Evolutionary conservation across 1,284 basidiomycete genomes (phyloP).

Genomic region (Blastosporella zonata): DNA sequence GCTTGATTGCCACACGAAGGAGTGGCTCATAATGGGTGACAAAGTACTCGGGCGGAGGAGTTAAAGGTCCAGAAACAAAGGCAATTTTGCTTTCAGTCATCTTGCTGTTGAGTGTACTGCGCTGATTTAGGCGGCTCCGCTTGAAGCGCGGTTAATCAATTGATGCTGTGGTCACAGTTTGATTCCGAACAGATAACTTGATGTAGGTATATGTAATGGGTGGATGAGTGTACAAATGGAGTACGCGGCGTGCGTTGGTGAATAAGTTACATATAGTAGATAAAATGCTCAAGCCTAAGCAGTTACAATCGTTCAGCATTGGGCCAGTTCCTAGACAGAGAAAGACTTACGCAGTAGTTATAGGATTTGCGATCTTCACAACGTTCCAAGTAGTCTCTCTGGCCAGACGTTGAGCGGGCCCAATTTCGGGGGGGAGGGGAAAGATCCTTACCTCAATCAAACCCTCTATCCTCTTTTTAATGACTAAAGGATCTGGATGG

Average conservation of each 20-base stretch:
- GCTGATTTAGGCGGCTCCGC: neutral
- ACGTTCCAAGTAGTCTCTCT: constrained; percentile 82
- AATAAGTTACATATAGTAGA: constrained; percentile 14
- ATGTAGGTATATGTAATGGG: neutral
- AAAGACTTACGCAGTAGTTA: constrained; percentile 60
- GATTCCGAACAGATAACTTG: neutral
- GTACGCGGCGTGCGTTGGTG: constrained; percentile 7
- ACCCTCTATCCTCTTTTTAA: constrained; percentile 94
- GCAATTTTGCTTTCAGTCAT: too few relatives aligned
- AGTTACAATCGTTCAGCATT: constrained; percentile 1
- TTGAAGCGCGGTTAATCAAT: too few relatives aligned
- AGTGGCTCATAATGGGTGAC: too few relatives aligned
- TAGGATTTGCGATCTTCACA: constrained; percentile 81
- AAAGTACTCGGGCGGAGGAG: too few relatives aligned
- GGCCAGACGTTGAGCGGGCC: neutral
- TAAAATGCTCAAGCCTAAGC: constrained; percentile 20
- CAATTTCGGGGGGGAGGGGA: neutral
- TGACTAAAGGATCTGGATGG: constrained; percentile 78
- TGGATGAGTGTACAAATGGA: constrained; percentile 9
- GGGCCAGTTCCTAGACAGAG: neutral
- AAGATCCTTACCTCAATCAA: constrained; percentile 77
- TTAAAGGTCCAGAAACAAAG: too few relatives aligned
- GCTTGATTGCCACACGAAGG: too few relatives aligned
- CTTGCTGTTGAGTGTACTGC: neutral
- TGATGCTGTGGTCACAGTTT: neutral